Percentiles rank a stretch among this genome's conserved stretches.
phyloP scores from a whole-genome alignment of 2,329 filamentous ascomycete genomes.

The Botrytis porri region DNA sequence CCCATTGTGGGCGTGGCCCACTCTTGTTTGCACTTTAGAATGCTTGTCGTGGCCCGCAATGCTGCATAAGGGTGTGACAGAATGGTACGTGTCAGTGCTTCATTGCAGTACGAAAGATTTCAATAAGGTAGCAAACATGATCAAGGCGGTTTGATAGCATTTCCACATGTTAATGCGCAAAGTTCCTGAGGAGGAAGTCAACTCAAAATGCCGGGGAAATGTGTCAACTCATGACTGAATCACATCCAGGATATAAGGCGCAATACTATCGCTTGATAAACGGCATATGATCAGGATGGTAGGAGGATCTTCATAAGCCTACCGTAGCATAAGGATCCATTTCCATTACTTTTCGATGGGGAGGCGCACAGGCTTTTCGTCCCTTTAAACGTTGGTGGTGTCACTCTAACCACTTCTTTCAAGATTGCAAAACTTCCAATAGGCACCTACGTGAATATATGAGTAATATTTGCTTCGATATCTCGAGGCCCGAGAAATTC shows the following conservation, averaged over 20 bases:
- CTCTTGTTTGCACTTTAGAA: background rate
- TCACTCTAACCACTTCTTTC: background rate
- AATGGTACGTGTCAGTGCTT: conserved; percentile 6
- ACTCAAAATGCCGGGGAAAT: background rate
- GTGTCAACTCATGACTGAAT: background rate
- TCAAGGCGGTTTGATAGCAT: background rate
- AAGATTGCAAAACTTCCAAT: background rate
- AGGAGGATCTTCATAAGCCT: background rate
- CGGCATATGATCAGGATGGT: background rate
- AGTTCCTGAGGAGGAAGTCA: background rate
- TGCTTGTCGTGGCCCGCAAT: conserved; percentile 6
- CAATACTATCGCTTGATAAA: background rate
- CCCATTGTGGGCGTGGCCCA: background rate
- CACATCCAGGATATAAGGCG: background rate
- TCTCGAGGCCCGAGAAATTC: background rate
- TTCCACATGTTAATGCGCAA: background rate
- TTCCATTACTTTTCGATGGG: background rate
- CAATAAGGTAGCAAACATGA: background rate
- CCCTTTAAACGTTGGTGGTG: background rate
- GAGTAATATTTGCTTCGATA: background rate
- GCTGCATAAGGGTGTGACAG: background rate
- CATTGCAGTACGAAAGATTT: background rate
- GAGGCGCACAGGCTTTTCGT: background rate
- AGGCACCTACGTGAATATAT: background rate
- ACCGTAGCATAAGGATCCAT: background rate